Conservation (phyloP, 495 filamentous ascomycete species). For the Pseudevernia furfuracea region DNA sequence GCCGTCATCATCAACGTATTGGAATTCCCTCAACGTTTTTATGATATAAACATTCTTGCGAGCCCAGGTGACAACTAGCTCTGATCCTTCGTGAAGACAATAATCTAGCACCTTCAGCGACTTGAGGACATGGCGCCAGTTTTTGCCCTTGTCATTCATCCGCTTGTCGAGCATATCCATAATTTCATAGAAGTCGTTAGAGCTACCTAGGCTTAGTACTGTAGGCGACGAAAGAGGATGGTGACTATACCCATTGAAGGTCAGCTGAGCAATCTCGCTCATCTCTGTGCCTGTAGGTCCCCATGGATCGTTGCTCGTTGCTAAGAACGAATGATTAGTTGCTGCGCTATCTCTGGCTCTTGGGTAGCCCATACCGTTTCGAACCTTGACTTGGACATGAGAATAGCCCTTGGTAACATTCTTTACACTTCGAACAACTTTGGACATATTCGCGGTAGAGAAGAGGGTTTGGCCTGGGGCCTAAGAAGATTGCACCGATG, state of each 20-base stretch:
- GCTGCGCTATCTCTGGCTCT: slow-evolving; percentile 3
- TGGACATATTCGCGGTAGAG: slow-evolving; percentile 60
- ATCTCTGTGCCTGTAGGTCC: slow-evolving; percentile 97
- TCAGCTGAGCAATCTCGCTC: slow-evolving; percentile 96
- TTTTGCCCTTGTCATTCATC: slow-evolving; percentile 98
- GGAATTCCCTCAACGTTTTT: slow-evolving; percentile 95
- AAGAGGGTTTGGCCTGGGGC: not conserved
- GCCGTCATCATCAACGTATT: slow-evolving; percentile 90
- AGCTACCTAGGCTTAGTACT: slow-evolving; percentile 44
- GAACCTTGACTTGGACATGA: slow-evolving; percentile 93
- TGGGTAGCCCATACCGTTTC: slow-evolving; percentile 69
- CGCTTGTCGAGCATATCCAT: slow-evolving; percentile 99
- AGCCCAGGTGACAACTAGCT: slow-evolving; percentile 95
- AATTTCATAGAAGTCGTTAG: slow-evolving; percentile 97
- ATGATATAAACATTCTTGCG: slow-evolving; percentile 97
- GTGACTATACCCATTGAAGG: slow-evolving; percentile 78
- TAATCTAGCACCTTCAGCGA: slow-evolving; percentile 97
- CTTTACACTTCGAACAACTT: slow-evolving; percentile 95
- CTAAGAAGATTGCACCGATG: not conserved
- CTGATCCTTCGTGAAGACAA: slow-evolving; percentile 93
- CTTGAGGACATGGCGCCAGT: slow-evolving; percentile 98
- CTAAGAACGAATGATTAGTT: slow-evolving; percentile 40
- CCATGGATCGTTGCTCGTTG: slow-evolving; percentile 99
- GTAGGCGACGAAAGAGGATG: not conserved
- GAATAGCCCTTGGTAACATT: slow-evolving; percentile 99